These are phyloP conservation scores for Teunomyces stri DNA, from an alignment of 805 yeast genomes.

Conservation along the genomic window DNA sequence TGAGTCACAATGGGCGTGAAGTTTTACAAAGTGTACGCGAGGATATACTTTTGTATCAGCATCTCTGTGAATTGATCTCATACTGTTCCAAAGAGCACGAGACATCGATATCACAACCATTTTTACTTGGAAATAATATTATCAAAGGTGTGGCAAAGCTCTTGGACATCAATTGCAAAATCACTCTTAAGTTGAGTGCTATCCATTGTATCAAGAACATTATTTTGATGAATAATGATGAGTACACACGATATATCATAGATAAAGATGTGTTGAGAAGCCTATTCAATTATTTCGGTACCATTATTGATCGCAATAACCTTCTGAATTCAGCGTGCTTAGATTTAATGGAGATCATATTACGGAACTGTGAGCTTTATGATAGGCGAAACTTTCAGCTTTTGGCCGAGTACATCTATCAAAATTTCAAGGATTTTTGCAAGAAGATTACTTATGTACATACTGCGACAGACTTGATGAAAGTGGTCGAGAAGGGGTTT, in stretches of 20 bases:
- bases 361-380: conserved; percentile 22
- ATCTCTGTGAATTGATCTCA: conserved; percentile 67
- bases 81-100: conserved; percentile 71
- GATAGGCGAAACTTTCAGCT: conserved; percentile 23
- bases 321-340: conserved; percentile 73
- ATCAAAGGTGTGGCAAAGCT: conserved; percentile 54
- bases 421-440: conserved; percentile 27
- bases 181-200: conserved; percentile 63
- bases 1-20: conserved; percentile 3
- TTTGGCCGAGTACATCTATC: conserved; percentile 30
- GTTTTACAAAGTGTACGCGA: conserved; percentile 6
- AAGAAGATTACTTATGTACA: conserved; percentile 24
- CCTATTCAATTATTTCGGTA: conserved; percentile 49
- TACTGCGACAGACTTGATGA: conserved; percentile 26
- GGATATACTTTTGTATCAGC: conserved; percentile 49
- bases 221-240: conserved; percentile 59
- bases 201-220: conserved; percentile 66
- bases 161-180: conserved; percentile 40
- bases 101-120: conserved; percentile 52
- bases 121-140: conserved; percentile 59
- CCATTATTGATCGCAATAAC: conserved; percentile 51
- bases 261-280: conserved; percentile 50
- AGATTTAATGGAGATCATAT: conserved; percentile 55
- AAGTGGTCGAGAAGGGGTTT: conserved; percentile 22
- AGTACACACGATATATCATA: conserved; percentile 55